phyloP scores from a whole-genome alignment of 2,329 filamentous ascomycete genomes.

The Neonectria punicea region DNA sequence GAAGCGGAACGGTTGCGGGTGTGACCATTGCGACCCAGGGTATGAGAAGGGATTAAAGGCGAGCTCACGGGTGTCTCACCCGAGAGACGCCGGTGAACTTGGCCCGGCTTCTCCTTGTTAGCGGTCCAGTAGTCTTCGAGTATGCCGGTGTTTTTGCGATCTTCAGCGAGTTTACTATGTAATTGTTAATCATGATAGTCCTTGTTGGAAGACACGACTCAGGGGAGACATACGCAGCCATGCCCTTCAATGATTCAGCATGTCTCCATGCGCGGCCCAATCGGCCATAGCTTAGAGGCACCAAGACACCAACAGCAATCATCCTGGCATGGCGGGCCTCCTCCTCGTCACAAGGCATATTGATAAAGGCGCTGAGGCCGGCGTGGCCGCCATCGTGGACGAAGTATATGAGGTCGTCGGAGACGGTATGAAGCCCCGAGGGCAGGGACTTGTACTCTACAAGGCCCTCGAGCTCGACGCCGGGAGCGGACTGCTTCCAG shows the following conservation, averaged over 20 bases:
- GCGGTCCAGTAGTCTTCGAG: constrained; percentile 85
- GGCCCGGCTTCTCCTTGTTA: constrained; percentile 53
- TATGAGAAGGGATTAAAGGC: constrained; percentile 51
- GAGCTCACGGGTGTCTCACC: constrained; percentile 64
- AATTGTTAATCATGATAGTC: constrained; percentile 35
- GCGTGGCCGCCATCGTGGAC: constrained; percentile 83
- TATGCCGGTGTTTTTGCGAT: constrained; percentile 69
- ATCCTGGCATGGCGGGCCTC: constrained; percentile 88
- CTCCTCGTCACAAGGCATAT: constrained; percentile 79
- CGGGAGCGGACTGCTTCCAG: constrained; percentile 81
- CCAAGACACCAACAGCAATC: constrained; percentile 89
- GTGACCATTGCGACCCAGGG: constrained; percentile 55
- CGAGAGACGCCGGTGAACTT: constrained; percentile 46
- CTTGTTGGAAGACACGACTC: neutral
- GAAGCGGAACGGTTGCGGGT: constrained; percentile 69
- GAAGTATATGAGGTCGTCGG: constrained; percentile 93
- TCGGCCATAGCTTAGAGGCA: constrained; percentile 85
- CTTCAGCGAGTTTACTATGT: constrained; percentile 68
- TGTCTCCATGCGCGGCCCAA: constrained; percentile 91
- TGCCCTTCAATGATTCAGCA: constrained; percentile 76
- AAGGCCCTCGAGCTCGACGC: constrained; percentile 81
- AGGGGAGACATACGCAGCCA: constrained; percentile 71
- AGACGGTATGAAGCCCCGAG: constrained; percentile 89
- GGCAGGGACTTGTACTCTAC: constrained; percentile 98
- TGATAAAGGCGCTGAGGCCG: constrained; percentile 91